Evolutionary conservation across 2,329 filamentous ascomycete species (phyloP).

Genomic region (Lecanicillium sp.): DNA sequence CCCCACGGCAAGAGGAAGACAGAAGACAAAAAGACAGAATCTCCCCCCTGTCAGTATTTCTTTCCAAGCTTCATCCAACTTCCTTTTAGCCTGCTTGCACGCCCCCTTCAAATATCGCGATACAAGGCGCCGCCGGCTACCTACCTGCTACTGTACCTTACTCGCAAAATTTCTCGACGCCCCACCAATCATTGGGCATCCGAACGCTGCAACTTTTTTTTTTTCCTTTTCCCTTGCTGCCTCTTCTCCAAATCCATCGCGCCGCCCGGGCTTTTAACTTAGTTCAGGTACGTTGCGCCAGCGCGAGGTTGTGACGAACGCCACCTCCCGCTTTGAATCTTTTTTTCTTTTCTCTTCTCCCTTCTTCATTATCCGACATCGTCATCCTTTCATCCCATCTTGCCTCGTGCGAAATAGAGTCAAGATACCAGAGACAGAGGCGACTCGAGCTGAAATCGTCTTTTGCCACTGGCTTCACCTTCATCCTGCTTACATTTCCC

Average conservation of each 20-base stretch:
- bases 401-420: too few relatives aligned
- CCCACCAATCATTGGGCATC: neutral
- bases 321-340: too few relatives aligned
- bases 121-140: neutral
- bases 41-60: too few relatives aligned
- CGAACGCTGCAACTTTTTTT: neutral
- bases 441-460: neutral
- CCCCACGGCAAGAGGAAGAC: too few relatives aligned
- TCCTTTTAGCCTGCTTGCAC: too few relatives aligned
- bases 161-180: neutral
- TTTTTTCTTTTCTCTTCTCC: neutral
- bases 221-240: too few relatives aligned
- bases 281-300: slow-evolving; percentile 7
- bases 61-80: too few relatives aligned
- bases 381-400: slow-evolving; percentile 2
- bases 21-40: too few relatives aligned
- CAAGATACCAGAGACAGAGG: neutral
- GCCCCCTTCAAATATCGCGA: slow-evolving; percentile 1
- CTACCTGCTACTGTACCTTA: neutral
- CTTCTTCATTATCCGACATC: neutral
- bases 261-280: neutral
- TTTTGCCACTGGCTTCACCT: neutral
- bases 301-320: neutral
- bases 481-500: neutral
- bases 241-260: neutral